Evolutionary conservation across 768 basidiomycete genomes (phyloP).

Genomic region (Hygrocybe punicea): DNA sequence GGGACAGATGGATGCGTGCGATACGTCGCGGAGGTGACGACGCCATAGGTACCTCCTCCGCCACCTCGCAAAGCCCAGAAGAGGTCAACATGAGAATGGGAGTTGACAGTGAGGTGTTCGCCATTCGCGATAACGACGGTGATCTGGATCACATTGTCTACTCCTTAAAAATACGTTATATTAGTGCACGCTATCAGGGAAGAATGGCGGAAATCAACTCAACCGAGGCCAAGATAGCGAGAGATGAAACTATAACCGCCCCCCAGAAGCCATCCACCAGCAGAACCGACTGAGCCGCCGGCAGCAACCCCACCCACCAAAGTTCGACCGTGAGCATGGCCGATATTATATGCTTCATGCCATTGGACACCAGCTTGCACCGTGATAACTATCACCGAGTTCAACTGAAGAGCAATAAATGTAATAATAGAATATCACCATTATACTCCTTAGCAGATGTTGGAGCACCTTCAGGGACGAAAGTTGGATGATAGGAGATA

Average conservation of each 20-base stretch:
- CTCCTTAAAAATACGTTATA: conserved; percentile 35
- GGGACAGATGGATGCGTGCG: conserved; percentile 40
- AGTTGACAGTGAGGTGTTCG: conserved; percentile 38
- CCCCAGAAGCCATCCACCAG: conserved; percentile 48
- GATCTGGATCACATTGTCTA: conserved; percentile 48
- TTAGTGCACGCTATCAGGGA: not conserved
- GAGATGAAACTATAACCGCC: conserved; percentile 45
- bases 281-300: conserved; percentile 38
- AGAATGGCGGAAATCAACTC: conserved; percentile 4
- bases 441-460: conserved; percentile 12
- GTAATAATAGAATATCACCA: conserved; percentile 9
- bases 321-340: conserved; percentile 34
- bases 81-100: conserved; percentile 40
- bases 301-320: conserved; percentile 44
- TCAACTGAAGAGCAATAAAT: not conserved
- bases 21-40: conserved; percentile 48
- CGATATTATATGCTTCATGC: conserved; percentile 41
- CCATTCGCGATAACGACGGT: conserved; percentile 44
- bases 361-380: conserved; percentile 47
- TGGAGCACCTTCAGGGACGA: conserved; percentile 34
- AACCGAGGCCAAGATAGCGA: conserved; percentile 44
- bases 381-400: conserved; percentile 25
- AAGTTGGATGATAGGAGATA: conserved; percentile 29
- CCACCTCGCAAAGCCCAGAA: conserved; percentile 55
- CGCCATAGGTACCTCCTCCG: conserved; percentile 49